A percentile compares a stretch with the other conserved stretches of the same genome.
Conservation (phyloP, 2,329 filamentous ascomycete species). For the Rhexocercosporidium sp. region DNA sequence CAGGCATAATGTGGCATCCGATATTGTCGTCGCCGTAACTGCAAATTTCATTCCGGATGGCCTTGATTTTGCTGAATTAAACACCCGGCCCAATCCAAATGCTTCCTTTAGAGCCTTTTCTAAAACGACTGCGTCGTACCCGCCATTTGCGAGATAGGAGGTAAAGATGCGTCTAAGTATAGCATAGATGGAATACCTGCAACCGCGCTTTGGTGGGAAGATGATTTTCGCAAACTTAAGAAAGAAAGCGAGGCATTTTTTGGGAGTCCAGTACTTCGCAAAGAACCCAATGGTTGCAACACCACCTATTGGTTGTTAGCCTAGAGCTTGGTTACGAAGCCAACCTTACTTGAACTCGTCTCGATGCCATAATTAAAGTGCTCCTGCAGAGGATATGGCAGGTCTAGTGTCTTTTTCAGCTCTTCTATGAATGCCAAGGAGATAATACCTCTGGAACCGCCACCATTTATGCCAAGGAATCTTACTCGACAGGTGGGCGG, state of each 20-base stretch:
- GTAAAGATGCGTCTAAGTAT: constrained; percentile 22
- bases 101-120: constrained; percentile 29
- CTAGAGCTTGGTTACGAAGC: background rate
- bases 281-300: constrained; percentile 28
- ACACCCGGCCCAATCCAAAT: constrained; percentile 23
- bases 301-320: constrained; percentile 24
- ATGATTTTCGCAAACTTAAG: constrained; percentile 27
- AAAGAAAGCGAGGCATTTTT: constrained; percentile 25
- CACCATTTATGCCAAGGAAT: constrained; percentile 43
- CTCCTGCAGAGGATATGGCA: constrained; percentile 31
- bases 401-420: constrained; percentile 30
- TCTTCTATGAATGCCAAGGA: constrained; percentile 34
- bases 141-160: constrained; percentile 27
- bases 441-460: constrained; percentile 38
- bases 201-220: constrained; percentile 18
- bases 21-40: constrained; percentile 33
- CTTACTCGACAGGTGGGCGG: constrained; percentile 36
- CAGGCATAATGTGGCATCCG: constrained; percentile 30
- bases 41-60: constrained; percentile 31
- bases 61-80: constrained; percentile 20
- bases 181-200: constrained; percentile 16
- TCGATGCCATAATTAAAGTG: constrained; percentile 35
- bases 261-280: constrained; percentile 24
- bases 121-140: constrained; percentile 30
- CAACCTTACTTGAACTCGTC: constrained; percentile 36